Evolutionary conservation across 2,329 filamentous ascomycete species (phyloP).

Genomic region (Endocalyx cinctus): DNA sequence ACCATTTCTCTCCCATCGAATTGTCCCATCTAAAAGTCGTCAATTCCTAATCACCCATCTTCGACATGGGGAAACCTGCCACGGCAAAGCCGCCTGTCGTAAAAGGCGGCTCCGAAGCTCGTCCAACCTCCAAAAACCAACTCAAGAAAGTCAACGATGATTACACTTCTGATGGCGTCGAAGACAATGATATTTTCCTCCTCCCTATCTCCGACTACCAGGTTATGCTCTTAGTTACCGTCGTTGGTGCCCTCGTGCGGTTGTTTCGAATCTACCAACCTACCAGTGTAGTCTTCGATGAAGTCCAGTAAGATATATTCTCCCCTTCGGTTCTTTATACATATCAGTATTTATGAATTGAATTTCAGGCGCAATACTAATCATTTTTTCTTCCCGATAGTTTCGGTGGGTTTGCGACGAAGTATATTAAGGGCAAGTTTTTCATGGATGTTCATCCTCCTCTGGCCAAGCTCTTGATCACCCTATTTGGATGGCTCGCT

Average conservation of each 20-base stretch:
- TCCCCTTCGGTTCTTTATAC: constrained; percentile 2
- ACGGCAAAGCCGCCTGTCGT: constrained; percentile 33
- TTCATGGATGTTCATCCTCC: constrained; percentile 99
- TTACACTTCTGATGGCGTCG: constrained; percentile 74
- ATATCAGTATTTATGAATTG: too few species aligned
- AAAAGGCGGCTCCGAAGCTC: constrained; percentile 21
- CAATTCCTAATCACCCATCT: neutral
- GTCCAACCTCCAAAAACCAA: constrained; percentile 24
- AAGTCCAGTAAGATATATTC: constrained; percentile 95
- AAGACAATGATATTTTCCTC: constrained; percentile 87
- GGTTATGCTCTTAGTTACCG: constrained; percentile 65
- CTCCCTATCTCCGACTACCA: constrained; percentile 82
- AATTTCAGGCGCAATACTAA: constrained; percentile 7
- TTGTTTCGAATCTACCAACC: constrained; percentile 96
- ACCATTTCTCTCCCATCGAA: neutral
- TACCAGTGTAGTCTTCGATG: constrained; percentile 94
- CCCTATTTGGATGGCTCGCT: constrained; percentile 88
- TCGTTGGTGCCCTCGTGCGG: constrained; percentile 74
- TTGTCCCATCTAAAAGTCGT: neutral
- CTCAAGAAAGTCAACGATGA: constrained; percentile 39
- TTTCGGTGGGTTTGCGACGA: constrained; percentile 96
- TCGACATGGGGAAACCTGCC: constrained; percentile 35
- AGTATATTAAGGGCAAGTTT: constrained; percentile 99
- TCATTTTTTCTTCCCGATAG: constrained; percentile 39
- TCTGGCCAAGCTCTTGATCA: constrained; percentile 93